phyloP scores from a whole-genome alignment of 2,329 filamentous ascomycete species.

The Thermomyces lanuginosus region DNA sequence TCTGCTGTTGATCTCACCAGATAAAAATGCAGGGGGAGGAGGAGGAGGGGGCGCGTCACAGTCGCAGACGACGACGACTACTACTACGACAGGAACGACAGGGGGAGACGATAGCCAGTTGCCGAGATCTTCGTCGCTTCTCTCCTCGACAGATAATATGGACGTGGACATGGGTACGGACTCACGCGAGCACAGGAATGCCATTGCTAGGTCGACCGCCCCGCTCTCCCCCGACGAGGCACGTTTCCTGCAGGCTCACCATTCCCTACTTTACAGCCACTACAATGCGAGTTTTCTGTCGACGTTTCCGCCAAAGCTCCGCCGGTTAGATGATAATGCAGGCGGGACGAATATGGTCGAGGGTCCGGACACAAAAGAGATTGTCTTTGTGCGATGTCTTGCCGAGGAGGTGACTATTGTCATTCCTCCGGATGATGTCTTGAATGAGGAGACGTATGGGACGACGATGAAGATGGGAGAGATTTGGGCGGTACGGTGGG shows the following conservation, averaged over 20 bases:
- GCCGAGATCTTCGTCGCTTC: no score
- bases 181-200: no score
- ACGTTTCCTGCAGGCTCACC: slow-evolving; percentile 70
- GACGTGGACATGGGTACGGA: no score
- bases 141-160: no score
- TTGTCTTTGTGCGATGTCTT: slow-evolving; percentile 60
- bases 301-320: slow-evolving; percentile 61
- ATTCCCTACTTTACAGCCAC: slow-evolving; percentile 67
- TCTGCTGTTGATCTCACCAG: slow-evolving; percentile 15
- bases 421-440: slow-evolving; percentile 17
- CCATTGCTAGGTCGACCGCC: slow-evolving; percentile 7
- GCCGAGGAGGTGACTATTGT: slow-evolving; percentile 31
- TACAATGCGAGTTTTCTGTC: slow-evolving; percentile 72
- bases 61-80: slow-evolving; percentile 13
- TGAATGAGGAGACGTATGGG: slow-evolving; percentile 16
- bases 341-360: slow-evolving; percentile 90
- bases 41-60: no score
- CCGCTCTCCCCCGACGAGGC: slow-evolving; percentile 63
- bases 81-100: slow-evolving; percentile 2
- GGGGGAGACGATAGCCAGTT: no score
- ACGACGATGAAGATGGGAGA: slow-evolving; percentile 39
- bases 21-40: no score
- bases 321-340: slow-evolving; percentile 76
- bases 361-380: slow-evolving; percentile 61
- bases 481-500: slow-evolving; percentile 54